Evolutionary conservation across 2,329 filamentous ascomycete genomes (phyloP).

Genomic region (Colletotrichum costaricense): DNA sequence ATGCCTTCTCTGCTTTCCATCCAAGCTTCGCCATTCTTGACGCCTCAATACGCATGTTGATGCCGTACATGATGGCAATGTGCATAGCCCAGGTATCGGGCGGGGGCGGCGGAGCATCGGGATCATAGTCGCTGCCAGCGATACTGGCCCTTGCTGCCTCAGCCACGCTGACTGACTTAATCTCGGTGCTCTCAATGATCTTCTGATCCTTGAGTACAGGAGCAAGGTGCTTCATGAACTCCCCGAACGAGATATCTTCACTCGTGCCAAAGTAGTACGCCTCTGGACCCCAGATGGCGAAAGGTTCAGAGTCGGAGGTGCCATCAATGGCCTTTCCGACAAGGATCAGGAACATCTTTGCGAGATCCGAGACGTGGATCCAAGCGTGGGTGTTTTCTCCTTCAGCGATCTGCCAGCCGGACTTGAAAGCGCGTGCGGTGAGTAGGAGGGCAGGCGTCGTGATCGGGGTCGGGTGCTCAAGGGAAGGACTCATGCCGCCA

Average conservation of each 20-base stretch:
- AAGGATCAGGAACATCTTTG: slow-evolving; percentile 13
- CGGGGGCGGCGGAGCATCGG: slow-evolving; percentile 14
- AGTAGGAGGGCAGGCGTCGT: slow-evolving; percentile 29
- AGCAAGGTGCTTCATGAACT: background rate
- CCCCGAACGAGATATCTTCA: background rate
- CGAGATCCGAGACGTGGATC: slow-evolving; percentile 22
- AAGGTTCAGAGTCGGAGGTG: slow-evolving; percentile 11
- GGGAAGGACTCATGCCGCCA: slow-evolving; percentile 36
- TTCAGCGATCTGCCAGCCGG: slow-evolving; percentile 23
- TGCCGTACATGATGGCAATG: slow-evolving; percentile 29
- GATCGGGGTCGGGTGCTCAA: slow-evolving; percentile 37
- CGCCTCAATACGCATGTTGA: slow-evolving; percentile 23
- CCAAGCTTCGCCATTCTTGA: slow-evolving; percentile 15
- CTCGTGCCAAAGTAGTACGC: background rate
- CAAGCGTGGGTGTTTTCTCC: slow-evolving; percentile 25
- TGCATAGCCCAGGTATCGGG: slow-evolving; percentile 27
- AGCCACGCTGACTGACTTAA: background rate
- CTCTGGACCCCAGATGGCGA: background rate
- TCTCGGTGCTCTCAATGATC: background rate
- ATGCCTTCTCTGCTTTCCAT: slow-evolving; percentile 18
- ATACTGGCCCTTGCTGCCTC: background rate
- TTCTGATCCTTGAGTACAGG: background rate
- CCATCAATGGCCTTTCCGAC: slow-evolving; percentile 14
- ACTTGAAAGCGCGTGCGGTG: slow-evolving; percentile 23
- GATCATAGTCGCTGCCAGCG: background rate